These are phyloP conservation scores for Xylariaceae sp. DNA, from an alignment of 2,329 filamentous ascomycete species.

Conservation along the genomic window DNA sequence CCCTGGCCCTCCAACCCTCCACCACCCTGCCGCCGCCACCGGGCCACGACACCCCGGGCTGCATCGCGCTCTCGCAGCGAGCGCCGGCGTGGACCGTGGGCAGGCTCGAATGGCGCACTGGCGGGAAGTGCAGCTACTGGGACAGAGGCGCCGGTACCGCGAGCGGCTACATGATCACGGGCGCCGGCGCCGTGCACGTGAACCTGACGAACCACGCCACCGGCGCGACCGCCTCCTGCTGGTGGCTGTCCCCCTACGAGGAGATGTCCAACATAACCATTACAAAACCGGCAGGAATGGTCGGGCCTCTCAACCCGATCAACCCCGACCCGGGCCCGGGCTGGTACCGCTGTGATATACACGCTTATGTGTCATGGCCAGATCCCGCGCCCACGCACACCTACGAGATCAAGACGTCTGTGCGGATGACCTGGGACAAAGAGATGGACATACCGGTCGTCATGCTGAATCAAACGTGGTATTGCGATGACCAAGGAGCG, in stretches of 20 bases:
- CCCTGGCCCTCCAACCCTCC: slow-evolving; percentile 1
- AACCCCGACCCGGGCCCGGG: not conserved
- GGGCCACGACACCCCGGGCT: slow-evolving; percentile 2
- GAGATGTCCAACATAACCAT: slow-evolving; percentile 9
- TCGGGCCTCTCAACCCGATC: too few relatives aligned
- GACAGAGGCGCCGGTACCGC: not conserved
- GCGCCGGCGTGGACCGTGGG: slow-evolving; percentile 6
- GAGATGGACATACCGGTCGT: not conserved
- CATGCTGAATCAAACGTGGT: slow-evolving; percentile 9
- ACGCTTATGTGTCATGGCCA: slow-evolving; percentile 1
- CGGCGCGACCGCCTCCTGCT: slow-evolving; percentile 2
- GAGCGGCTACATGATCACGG: not conserved
- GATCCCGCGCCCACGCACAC: too few relatives aligned
- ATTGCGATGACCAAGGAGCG: slow-evolving; percentile 5
- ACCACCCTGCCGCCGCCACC: not conserved
- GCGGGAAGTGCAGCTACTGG: slow-evolving; percentile 2
- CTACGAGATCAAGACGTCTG: slow-evolving; percentile 4
- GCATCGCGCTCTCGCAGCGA: not conserved
- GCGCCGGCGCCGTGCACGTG: slow-evolving; percentile 1
- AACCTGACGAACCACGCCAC: slow-evolving; percentile 5
- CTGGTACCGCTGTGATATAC: slow-evolving; percentile 2
- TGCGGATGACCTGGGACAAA: slow-evolving; percentile 4
- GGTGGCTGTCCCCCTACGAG: not conserved
- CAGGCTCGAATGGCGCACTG: slow-evolving; percentile 5
- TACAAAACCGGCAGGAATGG: too few relatives aligned